phyloP scores from a whole-genome alignment of 2,329 filamentous ascomycete genomes.

The Talaromyces sp. region DNA sequence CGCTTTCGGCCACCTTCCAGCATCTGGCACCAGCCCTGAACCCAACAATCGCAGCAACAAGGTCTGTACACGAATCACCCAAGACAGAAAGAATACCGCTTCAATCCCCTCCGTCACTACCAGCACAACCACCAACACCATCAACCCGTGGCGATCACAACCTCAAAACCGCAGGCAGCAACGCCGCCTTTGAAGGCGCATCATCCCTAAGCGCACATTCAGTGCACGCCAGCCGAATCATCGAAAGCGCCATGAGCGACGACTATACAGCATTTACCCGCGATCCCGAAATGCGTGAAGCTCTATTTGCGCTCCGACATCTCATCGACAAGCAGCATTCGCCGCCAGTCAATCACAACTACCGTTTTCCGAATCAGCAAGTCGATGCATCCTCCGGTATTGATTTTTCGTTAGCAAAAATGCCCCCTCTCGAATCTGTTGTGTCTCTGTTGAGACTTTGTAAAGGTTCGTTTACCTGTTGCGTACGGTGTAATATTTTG shows the following conservation, averaged over 20 bases:
- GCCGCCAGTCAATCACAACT: constrained; percentile 21
- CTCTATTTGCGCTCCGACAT: constrained; percentile 35
- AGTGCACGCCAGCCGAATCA: constrained; percentile 42
- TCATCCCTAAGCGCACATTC: constrained; percentile 48
- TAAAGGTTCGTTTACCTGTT: constrained; percentile 28
- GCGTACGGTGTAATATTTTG: background rate
- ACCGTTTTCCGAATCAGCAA: constrained; percentile 25
- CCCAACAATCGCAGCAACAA: constrained; percentile 8
- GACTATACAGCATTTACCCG: constrained; percentile 29
- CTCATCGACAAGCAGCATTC: constrained; percentile 34
- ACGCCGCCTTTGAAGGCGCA: constrained; percentile 44
- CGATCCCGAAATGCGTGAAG: constrained; percentile 35
- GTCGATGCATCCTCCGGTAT: constrained; percentile 19
- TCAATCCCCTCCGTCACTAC: background rate
- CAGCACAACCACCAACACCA: background rate
- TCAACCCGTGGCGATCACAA: constrained; percentile 5
- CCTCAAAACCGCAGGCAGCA: constrained; percentile 10
- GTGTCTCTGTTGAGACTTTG: constrained; percentile 28
- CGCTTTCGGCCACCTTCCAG: constrained; percentile 23
- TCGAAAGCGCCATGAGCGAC: constrained; percentile 37
- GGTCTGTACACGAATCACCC: background rate
- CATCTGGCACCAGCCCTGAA: constrained; percentile 15
- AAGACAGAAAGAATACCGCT: background rate
- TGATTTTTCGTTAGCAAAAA: constrained; percentile 30
- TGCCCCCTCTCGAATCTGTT: constrained; percentile 34